A percentile compares a stretch with the other conserved stretches of the same genome.
phyloP scores from a whole-genome alignment of 164 flowering plant genomes.

The Kalanchoe fedtschenkoi region DNA sequence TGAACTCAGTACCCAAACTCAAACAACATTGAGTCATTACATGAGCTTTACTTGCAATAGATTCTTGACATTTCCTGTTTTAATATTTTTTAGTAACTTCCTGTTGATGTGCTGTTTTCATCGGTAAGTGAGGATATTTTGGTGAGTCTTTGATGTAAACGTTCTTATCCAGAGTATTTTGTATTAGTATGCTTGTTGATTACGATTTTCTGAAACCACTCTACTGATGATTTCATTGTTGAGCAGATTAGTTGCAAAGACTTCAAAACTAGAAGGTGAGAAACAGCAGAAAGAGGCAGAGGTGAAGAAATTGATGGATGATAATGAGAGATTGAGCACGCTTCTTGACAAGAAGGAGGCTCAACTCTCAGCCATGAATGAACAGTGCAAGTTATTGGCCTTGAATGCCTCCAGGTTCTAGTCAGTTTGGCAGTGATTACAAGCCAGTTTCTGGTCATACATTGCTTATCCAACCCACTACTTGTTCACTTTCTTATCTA shows the following conservation, averaged over 20 bases:
- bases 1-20: no score
- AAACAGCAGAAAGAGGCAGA: conserved; percentile 81
- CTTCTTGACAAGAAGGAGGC: conserved; percentile 98
- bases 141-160: not conserved
- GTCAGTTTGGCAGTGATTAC: not conserved
- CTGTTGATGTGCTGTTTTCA: not conserved
- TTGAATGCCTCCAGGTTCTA: conserved; percentile 41
- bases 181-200: not conserved
- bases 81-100: not conserved
- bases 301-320: conserved; percentile 83
- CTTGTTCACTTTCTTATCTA: not conserved
- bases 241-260: conserved; percentile 73
- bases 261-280: conserved; percentile 76
- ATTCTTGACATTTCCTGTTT: not conserved
- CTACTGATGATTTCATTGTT: conserved; percentile 2
- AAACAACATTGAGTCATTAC: not conserved
- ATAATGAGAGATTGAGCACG: conserved; percentile 69
- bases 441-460: not conserved
- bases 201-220: not conserved
- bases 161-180: not conserved
- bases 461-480: not conserved
- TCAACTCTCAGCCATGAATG: conserved; percentile 91
- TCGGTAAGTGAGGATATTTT: not conserved
- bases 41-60: not conserved
- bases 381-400: conserved; percentile 95